These are phyloP conservation scores for Schizochytrium sp. DNA, from an alignment of 108 stramenopile genomes.

Conservation along the genomic window DNA sequence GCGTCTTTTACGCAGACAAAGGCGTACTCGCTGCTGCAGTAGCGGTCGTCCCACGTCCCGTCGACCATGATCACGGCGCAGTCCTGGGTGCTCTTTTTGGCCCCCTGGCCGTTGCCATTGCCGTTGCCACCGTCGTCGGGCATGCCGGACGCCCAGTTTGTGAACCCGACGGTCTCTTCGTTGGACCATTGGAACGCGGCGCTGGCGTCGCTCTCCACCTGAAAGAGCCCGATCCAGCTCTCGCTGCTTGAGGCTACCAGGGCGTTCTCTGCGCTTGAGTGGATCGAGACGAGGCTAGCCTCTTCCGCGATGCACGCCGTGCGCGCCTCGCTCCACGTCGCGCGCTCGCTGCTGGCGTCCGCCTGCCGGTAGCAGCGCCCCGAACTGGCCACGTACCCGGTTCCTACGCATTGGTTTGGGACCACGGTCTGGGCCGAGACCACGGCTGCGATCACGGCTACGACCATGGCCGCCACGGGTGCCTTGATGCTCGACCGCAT, in stretches of 20 bases:
- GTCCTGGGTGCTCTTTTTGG: not conserved
- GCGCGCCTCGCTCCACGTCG: not conserved
- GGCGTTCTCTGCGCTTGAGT: not conserved
- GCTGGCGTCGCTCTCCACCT: not conserved
- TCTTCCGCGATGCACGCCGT: not conserved
- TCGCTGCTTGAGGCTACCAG: not conserved
- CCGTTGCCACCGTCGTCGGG: not conserved
- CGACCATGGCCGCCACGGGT: no score
- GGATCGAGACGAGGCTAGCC: not conserved
- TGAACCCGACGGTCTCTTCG: not conserved
- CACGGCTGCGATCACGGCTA: no score
- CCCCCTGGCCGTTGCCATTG: no score
- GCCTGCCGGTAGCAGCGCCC: no score
- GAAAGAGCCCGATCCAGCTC: not conserved
- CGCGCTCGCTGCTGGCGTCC: not conserved
- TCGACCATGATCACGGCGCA: not conserved
- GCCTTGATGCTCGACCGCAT: no score
- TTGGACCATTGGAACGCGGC: not conserved
- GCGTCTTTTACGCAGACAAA: not conserved
- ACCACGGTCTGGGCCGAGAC: no score
- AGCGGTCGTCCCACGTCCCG: not conserved
- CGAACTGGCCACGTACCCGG: no score
- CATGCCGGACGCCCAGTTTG: not conserved
- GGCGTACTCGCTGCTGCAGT: not conserved
- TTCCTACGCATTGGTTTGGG: no score